phyloP scores from a whole-genome alignment of 345 rosid genomes.

The Clarkia xantiana region DNA sequence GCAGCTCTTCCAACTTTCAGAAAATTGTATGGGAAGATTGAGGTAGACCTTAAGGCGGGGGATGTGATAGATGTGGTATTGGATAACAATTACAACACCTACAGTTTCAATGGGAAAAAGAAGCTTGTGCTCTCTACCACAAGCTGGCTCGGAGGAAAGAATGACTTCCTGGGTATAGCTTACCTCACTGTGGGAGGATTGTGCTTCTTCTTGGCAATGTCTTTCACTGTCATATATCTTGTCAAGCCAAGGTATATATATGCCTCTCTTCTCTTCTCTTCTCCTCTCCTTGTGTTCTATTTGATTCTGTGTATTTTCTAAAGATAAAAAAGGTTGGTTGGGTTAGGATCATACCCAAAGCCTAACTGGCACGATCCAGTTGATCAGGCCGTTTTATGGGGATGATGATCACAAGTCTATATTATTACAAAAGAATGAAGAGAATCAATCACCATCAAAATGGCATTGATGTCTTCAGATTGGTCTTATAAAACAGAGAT shows the following conservation, averaged over 20 bases:
- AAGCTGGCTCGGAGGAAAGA: conserved; percentile 99
- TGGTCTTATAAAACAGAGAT: too few relatives aligned
- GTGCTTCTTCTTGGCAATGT: conserved; percentile 73
- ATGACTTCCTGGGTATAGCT: conserved; percentile 93
- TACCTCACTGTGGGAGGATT: conserved; percentile 83
- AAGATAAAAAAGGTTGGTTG: too few relatives aligned
- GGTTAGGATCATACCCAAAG: too few relatives aligned
- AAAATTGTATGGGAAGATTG: conserved; percentile 92
- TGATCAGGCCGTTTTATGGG: too few relatives aligned
- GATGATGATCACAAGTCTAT: too few relatives aligned
- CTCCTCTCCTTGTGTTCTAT: too few relatives aligned
- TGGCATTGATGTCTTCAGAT: too few relatives aligned
- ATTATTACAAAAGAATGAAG: too few relatives aligned
- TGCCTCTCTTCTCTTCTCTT: too few relatives aligned
- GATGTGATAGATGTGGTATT: conserved; percentile 41
- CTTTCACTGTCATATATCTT: conserved; percentile 73
- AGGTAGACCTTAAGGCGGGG: conserved; percentile 45
- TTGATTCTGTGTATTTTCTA: too few relatives aligned
- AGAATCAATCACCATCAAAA: too few relatives aligned
- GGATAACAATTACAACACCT: conserved; percentile 71
- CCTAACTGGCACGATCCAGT: too few relatives aligned
- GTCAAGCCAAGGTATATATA: conserved; percentile 75
- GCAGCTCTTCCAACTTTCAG: conserved; percentile 98
- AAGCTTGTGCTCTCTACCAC: conserved; percentile 90
- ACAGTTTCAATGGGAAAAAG: conserved; percentile 92